These are phyloP conservation scores for Rhexocercosporidium sp. DNA, from an alignment of 2,329 filamentous ascomycete species.

Conservation along the genomic window DNA sequence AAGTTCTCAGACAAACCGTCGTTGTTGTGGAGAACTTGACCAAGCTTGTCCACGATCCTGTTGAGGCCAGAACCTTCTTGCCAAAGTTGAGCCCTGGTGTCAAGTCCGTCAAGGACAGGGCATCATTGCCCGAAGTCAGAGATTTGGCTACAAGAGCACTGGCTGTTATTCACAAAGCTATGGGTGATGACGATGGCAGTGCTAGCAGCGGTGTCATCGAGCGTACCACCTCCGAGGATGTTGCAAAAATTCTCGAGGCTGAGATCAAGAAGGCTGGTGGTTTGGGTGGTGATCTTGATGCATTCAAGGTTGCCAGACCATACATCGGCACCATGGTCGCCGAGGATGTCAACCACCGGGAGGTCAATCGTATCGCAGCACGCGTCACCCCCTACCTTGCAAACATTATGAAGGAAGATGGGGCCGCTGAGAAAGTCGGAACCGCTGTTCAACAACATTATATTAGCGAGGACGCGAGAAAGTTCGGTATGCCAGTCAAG, in stretches of 20 bases:
- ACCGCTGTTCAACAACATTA: conserved; percentile 79
- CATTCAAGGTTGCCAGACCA: conserved; percentile 69
- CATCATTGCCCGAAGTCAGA: conserved; percentile 92
- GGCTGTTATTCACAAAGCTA: conserved; percentile 89
- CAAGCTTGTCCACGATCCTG: conserved; percentile 93
- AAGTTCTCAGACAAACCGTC: conserved; percentile 93
- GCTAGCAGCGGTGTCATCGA: conserved; percentile 58
- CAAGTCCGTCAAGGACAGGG: conserved; percentile 83
- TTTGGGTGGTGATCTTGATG: conserved; percentile 63
- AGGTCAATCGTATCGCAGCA: conserved; percentile 72
- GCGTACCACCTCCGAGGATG: conserved; percentile 73
- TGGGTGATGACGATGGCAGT: conserved; percentile 72
- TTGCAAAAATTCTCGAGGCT: conserved; percentile 74
- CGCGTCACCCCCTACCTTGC: conserved; percentile 78
- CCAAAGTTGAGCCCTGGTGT: conserved; percentile 95
- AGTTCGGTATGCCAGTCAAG: conserved; percentile 81
- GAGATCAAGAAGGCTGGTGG: conserved; percentile 75
- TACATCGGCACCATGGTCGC: conserved; percentile 87
- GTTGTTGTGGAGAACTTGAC: conserved; percentile 98
- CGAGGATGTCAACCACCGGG: conserved; percentile 85
- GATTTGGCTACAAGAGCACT: conserved; percentile 85
- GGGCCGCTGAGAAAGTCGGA: conserved; percentile 67
- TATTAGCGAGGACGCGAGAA: conserved; percentile 83
- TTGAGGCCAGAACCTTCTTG: conserved; percentile 93
- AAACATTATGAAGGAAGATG: conserved; percentile 66